phyloP scores from a whole-genome alignment of 805 yeast species.

The Torulaspora delbrueckii region DNA sequence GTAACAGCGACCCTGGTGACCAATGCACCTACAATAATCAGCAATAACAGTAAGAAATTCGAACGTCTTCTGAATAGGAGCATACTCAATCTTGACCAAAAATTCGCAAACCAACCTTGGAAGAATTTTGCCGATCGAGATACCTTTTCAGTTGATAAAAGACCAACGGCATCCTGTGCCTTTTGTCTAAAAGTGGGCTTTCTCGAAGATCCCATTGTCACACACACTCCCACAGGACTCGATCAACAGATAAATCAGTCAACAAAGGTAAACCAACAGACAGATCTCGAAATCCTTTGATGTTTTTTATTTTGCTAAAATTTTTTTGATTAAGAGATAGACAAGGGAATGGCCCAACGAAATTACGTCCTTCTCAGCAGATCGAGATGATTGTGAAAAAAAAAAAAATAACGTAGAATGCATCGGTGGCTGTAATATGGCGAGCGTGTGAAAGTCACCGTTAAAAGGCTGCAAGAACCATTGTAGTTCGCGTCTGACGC shows the following conservation, averaged over 20 bases:
- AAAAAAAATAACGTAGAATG: background rate
- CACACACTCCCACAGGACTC: too few relatives aligned
- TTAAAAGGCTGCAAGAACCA: background rate
- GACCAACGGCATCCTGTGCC: background rate
- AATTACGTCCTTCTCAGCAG: background rate
- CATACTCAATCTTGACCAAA: conserved; percentile 3
- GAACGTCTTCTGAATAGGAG: conserved; percentile 3
- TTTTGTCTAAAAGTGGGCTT: conserved; percentile 2
- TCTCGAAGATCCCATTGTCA: background rate
- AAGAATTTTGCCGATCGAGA: background rate
- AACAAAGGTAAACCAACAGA: too few relatives aligned
- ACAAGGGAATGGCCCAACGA: background rate
- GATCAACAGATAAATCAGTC: too few relatives aligned
- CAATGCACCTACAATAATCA: background rate
- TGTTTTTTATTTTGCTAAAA: too few relatives aligned
- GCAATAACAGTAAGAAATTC: background rate
- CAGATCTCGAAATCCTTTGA: too few relatives aligned
- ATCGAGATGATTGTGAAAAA: background rate
- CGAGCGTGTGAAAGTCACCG: background rate
- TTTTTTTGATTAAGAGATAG: background rate
- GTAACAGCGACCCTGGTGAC: background rate
- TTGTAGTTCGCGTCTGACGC: background rate
- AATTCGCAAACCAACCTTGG: background rate
- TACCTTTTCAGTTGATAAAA: background rate
- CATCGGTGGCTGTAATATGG: background rate